Evolutionary conservation across 2,329 filamentous ascomycete genomes (phyloP), one percentile per base, ranked within the genome.

Genomic region (Aurifilum marmelostoma): DNA sequence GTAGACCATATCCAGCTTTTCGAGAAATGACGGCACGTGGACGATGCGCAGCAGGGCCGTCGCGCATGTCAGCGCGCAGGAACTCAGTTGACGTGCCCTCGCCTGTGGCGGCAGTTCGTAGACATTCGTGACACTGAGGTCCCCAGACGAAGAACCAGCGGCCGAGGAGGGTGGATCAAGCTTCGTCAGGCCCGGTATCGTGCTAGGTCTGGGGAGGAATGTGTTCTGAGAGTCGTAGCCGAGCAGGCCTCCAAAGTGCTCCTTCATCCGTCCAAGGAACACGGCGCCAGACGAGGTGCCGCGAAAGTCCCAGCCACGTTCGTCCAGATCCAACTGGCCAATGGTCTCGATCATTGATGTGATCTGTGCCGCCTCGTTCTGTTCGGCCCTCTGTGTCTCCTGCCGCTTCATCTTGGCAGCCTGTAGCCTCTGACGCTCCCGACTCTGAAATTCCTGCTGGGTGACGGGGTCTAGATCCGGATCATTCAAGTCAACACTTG

Each of bases 301-400:
- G 76, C 97, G 93, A 75, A 97, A 99, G 79, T 98, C 94, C 89
- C 94, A 97, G 56, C 95, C 95, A 74, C 90, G 89, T 74, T 98
- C 95, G 75, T 97, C 94, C 43, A 98, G 85, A 75, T 98, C 95
- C 24, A 99, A 85, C 77, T 94, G 92, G 47, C 95, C 96, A 2
- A 95, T 93, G 56, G 92, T 92, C 76, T 95, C 92, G 69, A 98
- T 94, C 95, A 99, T 98, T 37, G 94, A 97, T 76, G 95, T 90
- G 34, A 99, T 83, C 72, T 95, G 88, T n/a, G n/a, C n/a, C 14
- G 88, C 88, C 73, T 95, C 93, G 59, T 90, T 85, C 39, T 85
- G 85, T 60, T 82, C 80, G 37, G 71, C 72, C 75, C 65, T 72
- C 76, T 74, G 43, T 39, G 76, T 66, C 43, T 76, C 76, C 39